Evolutionary conservation across 23 red algal genomes (phyloP).

Genomic region (Rhodosorus marinus): DNA sequence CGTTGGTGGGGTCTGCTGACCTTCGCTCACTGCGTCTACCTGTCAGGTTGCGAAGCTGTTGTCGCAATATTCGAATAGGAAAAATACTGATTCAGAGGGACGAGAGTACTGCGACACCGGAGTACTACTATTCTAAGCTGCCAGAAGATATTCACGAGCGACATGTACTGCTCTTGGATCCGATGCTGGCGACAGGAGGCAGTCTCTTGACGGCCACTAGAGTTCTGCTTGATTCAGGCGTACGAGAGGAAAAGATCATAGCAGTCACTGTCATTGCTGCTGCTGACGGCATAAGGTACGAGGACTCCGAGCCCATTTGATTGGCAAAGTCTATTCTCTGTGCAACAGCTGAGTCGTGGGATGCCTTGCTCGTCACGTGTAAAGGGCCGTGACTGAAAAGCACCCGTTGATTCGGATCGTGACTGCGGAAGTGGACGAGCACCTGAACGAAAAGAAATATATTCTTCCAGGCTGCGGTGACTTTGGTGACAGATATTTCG

Average conservation of each 20-base stretch:
- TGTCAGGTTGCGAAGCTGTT: constrained; percentile 58
- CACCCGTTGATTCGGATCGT: constrained; percentile 44
- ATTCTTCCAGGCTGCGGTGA: constrained; percentile 67
- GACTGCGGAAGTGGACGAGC: constrained; percentile 48
- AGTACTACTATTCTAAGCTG: constrained; percentile 51
- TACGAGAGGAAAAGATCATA: constrained; percentile 43
- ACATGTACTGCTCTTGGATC: constrained; percentile 79
- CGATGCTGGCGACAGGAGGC: constrained; percentile 84
- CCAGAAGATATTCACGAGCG: constrained; percentile 48
- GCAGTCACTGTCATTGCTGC: constrained; percentile 64
- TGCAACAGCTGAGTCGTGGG: no score
- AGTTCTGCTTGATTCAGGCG: constrained; percentile 52
- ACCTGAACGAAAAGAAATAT: constrained; percentile 46
- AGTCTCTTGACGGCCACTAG: constrained; percentile 34
- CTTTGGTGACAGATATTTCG: constrained; percentile 94
- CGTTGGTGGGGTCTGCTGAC: no score
- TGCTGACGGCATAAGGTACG: constrained; percentile 45
- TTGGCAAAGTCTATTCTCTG: no score
- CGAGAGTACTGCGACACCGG: constrained; percentile 32
- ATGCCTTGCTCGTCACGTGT: no score
- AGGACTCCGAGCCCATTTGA: no score
- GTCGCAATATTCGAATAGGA: constrained; percentile 62
- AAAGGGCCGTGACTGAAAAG: constrained; percentile 5
- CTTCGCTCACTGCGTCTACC: no score
- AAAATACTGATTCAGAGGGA: constrained; percentile 92